Conservation (phyloP, 148 eudicot species). For the Cornus controversa region DNA sequence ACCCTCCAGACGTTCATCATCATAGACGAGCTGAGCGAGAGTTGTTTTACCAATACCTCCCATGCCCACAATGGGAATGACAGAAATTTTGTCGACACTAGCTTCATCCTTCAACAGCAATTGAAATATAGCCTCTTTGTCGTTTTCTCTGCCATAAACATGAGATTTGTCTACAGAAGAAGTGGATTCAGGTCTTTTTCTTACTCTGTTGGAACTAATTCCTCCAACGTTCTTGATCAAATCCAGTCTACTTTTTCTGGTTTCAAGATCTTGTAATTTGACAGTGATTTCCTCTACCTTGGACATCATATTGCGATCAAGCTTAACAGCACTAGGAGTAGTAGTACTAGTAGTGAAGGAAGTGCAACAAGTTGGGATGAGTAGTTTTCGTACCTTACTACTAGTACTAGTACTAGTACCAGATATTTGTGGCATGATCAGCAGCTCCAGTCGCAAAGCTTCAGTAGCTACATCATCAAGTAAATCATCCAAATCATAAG, state of each 20-base stretch:
- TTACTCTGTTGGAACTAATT: neutral
- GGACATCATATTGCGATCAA: neutral
- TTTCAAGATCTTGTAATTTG: constrained; percentile 13
- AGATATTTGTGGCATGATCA: too few relatives aligned
- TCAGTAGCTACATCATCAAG: constrained; percentile 23
- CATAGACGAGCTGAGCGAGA: constrained; percentile 21
- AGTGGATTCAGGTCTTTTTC: constrained; percentile 7
- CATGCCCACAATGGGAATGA: constrained; percentile 30
- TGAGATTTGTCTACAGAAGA: constrained; percentile 13
- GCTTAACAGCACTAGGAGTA: neutral
- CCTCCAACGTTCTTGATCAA: neutral
- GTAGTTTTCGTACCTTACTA: neutral
- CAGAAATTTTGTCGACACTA: neutral
- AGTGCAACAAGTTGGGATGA: neutral
- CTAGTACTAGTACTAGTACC: neutral
- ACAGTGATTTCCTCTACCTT: constrained; percentile 9
- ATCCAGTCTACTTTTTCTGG: neutral
- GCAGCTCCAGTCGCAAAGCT: constrained; percentile 3
- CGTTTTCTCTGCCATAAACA: constrained; percentile 22
- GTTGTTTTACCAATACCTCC: constrained; percentile 25
- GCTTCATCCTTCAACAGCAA: neutral
- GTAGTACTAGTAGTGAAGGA: neutral
- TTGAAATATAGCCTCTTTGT: constrained; percentile 11
- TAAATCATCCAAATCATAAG: constrained; percentile 27
- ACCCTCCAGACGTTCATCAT: constrained; percentile 2